phyloP scores from a whole-genome alignment of 331 rosid genomes.

The Pyracantha coccinea region DNA sequence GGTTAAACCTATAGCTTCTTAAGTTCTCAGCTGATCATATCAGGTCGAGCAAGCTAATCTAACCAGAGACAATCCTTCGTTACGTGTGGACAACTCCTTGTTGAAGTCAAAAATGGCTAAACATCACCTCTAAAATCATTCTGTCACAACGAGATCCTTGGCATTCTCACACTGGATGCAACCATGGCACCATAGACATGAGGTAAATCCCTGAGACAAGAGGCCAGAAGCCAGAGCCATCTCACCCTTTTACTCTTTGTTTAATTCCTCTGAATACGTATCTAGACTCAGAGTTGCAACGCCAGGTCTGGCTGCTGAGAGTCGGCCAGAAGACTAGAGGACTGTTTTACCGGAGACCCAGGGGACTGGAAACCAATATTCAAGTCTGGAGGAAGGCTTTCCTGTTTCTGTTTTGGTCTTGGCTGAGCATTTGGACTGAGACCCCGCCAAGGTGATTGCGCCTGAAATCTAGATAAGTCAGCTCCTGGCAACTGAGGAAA shows the following conservation, averaged over 20 bases:
- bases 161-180: not conserved
- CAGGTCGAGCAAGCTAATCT: not conserved
- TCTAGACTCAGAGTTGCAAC: slow-evolving; percentile 53
- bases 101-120: no score
- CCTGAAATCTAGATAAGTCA: slow-evolving; percentile 63
- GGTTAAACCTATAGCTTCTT: not conserved
- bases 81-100: not conserved
- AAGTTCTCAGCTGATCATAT: not conserved
- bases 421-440: slow-evolving; percentile 53
- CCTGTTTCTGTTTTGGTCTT: slow-evolving; percentile 63
- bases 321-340: slow-evolving; percentile 66
- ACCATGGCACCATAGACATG: not conserved
- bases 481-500: slow-evolving; percentile 51
- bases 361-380: slow-evolving; percentile 82
- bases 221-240: not conserved
- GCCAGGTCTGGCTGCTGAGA: slow-evolving; percentile 97
- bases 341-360: slow-evolving; percentile 76
- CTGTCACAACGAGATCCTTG: not conserved
- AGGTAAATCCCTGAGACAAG: not conserved
- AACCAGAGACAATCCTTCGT: no score
- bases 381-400: slow-evolving; percentile 77
- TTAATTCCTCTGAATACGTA: not conserved
- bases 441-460: slow-evolving; percentile 60
- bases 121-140: no score
- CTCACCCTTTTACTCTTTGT: not conserved